Evolutionary conservation across 2,329 filamentous ascomycete species (phyloP).

Genomic region (Epichloe hybrida): DNA sequence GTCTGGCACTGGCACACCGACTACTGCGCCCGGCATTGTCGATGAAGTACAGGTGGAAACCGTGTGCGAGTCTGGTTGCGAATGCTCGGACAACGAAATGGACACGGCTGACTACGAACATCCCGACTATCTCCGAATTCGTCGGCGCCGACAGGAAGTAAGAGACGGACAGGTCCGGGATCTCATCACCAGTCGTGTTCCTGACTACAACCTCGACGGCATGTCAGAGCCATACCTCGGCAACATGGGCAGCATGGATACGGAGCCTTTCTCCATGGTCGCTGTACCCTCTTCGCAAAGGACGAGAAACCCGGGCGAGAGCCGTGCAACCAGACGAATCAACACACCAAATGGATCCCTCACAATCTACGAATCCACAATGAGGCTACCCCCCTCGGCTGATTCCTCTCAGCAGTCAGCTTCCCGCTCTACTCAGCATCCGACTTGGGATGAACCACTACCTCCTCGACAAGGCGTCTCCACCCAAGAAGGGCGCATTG

Average conservation of each 20-base stretch:
- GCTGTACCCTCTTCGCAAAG: background rate
- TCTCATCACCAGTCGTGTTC: slow-evolving; percentile 5
- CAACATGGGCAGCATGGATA: background rate
- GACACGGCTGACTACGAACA: slow-evolving; percentile 35
- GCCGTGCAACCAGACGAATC: slow-evolving; percentile 1
- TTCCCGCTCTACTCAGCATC: background rate
- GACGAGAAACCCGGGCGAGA: background rate
- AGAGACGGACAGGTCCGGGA: background rate
- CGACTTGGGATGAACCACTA: background rate
- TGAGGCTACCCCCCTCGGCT: background rate
- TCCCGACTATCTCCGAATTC: slow-evolving; percentile 6
- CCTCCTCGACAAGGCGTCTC: background rate
- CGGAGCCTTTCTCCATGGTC: background rate
- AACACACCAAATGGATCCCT: slow-evolving; percentile 1
- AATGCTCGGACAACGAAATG: slow-evolving; percentile 42
- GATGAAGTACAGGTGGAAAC: slow-evolving; percentile 25
- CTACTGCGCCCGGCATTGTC: slow-evolving; percentile 19
- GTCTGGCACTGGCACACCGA: slow-evolving; percentile 30
- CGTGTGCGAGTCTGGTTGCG: slow-evolving; percentile 38
- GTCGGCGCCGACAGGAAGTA: slow-evolving; percentile 4
- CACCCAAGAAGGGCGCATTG: background rate
- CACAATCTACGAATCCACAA: slow-evolving; percentile 4
- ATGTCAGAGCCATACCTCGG: slow-evolving; percentile 4
- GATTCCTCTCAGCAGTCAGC: background rate
- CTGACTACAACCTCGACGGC: slow-evolving; percentile 9